These are phyloP conservation scores for Aureobasidium subglaciale DNA, from an alignment of 2,329 filamentous ascomycete genomes.

Conservation along the genomic window DNA sequence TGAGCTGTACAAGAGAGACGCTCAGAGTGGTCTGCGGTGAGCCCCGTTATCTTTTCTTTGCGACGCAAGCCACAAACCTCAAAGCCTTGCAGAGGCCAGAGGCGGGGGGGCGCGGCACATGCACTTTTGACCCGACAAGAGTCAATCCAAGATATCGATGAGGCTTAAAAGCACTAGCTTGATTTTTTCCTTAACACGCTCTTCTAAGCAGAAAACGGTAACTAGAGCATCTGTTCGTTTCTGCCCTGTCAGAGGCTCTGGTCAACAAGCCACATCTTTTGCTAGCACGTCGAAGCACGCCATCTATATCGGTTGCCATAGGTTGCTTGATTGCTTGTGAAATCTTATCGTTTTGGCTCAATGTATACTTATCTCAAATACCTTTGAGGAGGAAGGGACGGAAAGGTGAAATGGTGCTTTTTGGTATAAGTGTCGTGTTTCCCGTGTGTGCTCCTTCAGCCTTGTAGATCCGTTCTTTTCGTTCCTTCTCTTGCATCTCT, in stretches of 20 bases:
- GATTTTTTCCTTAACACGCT: too few species aligned
- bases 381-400: not conserved
- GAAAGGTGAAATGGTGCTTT: not conserved
- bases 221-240: too few species aligned
- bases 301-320: constrained; percentile 6
- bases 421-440: too few species aligned
- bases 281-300: constrained; percentile 7
- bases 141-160: not conserved
- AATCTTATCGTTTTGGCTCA: constrained; percentile 6
- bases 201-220: too few species aligned
- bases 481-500: not conserved
- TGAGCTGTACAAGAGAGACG: too few species aligned
- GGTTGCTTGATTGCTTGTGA: not conserved
- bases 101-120: too few species aligned
- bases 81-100: too few species aligned
- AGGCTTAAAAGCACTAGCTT: not conserved
- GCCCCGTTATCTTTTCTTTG: too few species aligned
- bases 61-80: too few species aligned
- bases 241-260: not conserved
- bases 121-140: too few species aligned
- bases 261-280: not conserved
- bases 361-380: not conserved
- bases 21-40: too few species aligned
- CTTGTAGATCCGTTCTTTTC: not conserved
- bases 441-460: too few species aligned